Evolutionary conservation across 495 filamentous ascomycete species (phyloP).

Genomic region (Aspergillus ostianus): DNA sequence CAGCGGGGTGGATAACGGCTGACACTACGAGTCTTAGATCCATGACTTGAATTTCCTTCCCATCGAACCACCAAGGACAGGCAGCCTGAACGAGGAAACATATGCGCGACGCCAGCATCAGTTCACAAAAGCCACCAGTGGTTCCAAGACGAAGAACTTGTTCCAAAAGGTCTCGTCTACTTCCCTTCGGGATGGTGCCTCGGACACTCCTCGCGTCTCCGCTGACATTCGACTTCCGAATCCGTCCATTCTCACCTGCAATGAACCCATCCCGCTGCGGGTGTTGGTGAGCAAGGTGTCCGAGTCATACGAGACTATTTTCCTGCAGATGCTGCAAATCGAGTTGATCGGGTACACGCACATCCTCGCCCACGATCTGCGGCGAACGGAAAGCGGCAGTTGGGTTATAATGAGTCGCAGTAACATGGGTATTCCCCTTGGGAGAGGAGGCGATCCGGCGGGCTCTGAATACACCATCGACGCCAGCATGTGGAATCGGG

Average conservation of each 20-base stretch:
- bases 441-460: slow-evolving; percentile 53
- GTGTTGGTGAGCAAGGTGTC: slow-evolving; percentile 72
- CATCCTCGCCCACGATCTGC: slow-evolving; percentile 70
- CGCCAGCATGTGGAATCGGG: slow-evolving; percentile 62
- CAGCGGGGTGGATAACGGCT: neutral
- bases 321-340: slow-evolving; percentile 76
- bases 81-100: slow-evolving; percentile 67
- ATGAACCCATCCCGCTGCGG: slow-evolving; percentile 76
- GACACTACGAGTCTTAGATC: slow-evolving; percentile 36
- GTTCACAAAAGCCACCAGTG: slow-evolving; percentile 52
- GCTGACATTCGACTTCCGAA: slow-evolving; percentile 84
- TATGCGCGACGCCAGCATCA: slow-evolving; percentile 80
- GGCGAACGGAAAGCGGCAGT: slow-evolving; percentile 59
- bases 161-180: slow-evolving; percentile 45
- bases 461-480: slow-evolving; percentile 69
- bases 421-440: slow-evolving; percentile 65
- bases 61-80: slow-evolving; percentile 80
- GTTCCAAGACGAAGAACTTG: slow-evolving; percentile 51
- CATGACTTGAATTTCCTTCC: slow-evolving; percentile 79
- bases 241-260: slow-evolving; percentile 86
- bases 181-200: slow-evolving; percentile 21
- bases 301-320: slow-evolving; percentile 61
- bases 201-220: slow-evolving; percentile 49
- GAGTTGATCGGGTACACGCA: slow-evolving; percentile 75
- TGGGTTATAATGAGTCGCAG: slow-evolving; percentile 69